Base-by-base conservation (phyloP, 768 basidiomycete species). In the Boletus vinaceobasis region DNA sequence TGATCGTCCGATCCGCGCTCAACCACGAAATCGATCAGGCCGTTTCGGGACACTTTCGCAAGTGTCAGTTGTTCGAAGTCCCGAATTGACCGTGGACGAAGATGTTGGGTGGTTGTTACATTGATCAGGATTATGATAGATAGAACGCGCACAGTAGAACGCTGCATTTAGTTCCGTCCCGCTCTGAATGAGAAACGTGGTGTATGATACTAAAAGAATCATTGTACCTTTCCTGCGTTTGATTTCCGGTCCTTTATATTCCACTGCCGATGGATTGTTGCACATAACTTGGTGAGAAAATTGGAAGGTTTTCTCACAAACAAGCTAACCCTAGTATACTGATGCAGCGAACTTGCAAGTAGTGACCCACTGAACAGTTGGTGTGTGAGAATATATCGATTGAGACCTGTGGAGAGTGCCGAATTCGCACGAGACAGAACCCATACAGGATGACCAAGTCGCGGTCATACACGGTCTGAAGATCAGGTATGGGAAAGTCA, bases 1-100 rank as follows among this genome's bases (percentile, higher is more conserved):
- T 73, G 43, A 84, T 84, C 51, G 73, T 79, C 43, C 71, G 64
- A 29, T 75, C 76, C 0, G 74, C 71, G 2, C 52, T 73, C 31
- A 60, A 55, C 42, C 31, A 57, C 3, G 75, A 75, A n/a, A 66
- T 77, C 33, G 35, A 43, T 2, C 43, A 52, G 0, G 71, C 70
- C 2, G 60, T 73, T 9, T 60, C 68, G 5, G 52, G 31, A 4
- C 77, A 78, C 58, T 79, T 66, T 56, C 37, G 47, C 11, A 63
- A 56, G 27, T 77, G 76, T 48, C 51, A 40, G 31, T 37, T 78
- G 44, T 76, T 77, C 13, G 74, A 75, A n/a, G 65, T 69, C 21
- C 66, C 69, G 10, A 43, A 65, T 37, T 67, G 50, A 60, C 11
- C 3, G 15, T 15, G 33, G 21, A 21, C 33, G n/a, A 14, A 10